phyloP scores from a whole-genome alignment of 2,329 filamentous ascomycete species.

The Colletotrichum liaoningense region DNA sequence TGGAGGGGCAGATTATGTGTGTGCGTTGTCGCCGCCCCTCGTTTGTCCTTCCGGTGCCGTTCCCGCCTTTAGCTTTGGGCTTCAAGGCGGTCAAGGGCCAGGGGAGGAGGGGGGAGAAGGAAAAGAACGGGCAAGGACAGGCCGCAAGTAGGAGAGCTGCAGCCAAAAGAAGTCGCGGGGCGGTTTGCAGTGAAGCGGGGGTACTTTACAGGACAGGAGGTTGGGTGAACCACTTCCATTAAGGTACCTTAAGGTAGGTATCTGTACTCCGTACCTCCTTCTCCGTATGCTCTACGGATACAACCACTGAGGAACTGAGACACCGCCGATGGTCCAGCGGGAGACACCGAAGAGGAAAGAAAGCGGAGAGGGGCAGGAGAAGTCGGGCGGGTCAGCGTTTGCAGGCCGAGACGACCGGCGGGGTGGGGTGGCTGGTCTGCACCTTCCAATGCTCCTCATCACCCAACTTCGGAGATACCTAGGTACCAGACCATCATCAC shows the following conservation, averaged over 20 bases:
- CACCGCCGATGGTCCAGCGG: constrained; percentile 25
- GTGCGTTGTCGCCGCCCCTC: constrained; percentile 34
- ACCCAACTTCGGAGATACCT: not conserved
- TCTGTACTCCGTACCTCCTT: no score
- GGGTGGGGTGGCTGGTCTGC: constrained; percentile 21
- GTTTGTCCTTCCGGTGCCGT: constrained; percentile 24
- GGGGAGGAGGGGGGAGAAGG: not conserved
- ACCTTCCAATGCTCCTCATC: no score
- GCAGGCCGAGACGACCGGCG: constrained; percentile 29
- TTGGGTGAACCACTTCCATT: constrained; percentile 19
- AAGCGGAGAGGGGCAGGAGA: constrained; percentile 31
- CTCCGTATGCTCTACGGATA: not conserved
- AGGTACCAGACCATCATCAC: not conserved
- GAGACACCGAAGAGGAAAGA: constrained; percentile 20
- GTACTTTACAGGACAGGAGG: constrained; percentile 6
- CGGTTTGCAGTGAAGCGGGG: constrained; percentile 33
- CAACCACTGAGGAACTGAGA: not conserved
- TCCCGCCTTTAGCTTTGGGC: constrained; percentile 28
- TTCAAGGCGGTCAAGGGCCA: constrained; percentile 31
- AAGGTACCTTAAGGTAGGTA: not conserved
- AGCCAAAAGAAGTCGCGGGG: constrained; percentile 27
- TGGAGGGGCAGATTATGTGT: constrained; percentile 31
- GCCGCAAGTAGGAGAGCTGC: constrained; percentile 9
- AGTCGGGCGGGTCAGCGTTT: not conserved
- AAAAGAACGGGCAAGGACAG: not conserved